phyloP scores from a whole-genome alignment of 257 asterid genomes.

The Solanum sitiens region DNA sequence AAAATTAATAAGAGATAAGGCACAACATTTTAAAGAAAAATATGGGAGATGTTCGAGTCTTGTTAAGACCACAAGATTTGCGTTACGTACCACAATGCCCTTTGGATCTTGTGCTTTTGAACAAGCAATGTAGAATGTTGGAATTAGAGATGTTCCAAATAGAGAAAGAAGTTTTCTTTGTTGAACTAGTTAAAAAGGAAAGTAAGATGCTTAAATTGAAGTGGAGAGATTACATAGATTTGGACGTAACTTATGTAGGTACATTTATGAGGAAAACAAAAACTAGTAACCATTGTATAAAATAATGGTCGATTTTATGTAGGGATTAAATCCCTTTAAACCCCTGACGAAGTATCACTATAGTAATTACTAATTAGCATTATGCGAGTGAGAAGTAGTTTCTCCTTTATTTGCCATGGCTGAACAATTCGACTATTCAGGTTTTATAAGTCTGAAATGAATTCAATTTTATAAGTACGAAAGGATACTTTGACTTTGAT shows the following conservation, averaged over 20 bases:
- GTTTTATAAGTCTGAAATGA: not conserved
- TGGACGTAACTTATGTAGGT: not conserved
- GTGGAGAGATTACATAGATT: not conserved
- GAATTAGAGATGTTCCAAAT: not conserved
- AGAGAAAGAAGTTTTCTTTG: not conserved
- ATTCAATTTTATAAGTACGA: not conserved
- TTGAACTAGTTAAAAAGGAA: not conserved
- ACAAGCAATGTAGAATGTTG: not conserved
- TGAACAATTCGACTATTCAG: not conserved
- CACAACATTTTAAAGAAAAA: not conserved
- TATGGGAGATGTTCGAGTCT: not conserved
- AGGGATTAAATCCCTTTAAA: not conserved
- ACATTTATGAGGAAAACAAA: not conserved
- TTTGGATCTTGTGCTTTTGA: not conserved
- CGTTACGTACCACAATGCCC: not conserved
- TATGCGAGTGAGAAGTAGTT: not conserved
- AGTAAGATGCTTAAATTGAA: not conserved
- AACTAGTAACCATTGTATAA: not conserved
- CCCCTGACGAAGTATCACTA: not conserved
- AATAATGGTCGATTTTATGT: not conserved
- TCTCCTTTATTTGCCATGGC: not conserved
- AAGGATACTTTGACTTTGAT: not conserved
- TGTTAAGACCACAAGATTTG: not conserved
- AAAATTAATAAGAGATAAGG: not conserved
- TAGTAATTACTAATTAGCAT: not conserved